Evolutionary conservation across 2,329 filamentous ascomycete species (phyloP).

Genomic region (Botryotinia calthae): DNA sequence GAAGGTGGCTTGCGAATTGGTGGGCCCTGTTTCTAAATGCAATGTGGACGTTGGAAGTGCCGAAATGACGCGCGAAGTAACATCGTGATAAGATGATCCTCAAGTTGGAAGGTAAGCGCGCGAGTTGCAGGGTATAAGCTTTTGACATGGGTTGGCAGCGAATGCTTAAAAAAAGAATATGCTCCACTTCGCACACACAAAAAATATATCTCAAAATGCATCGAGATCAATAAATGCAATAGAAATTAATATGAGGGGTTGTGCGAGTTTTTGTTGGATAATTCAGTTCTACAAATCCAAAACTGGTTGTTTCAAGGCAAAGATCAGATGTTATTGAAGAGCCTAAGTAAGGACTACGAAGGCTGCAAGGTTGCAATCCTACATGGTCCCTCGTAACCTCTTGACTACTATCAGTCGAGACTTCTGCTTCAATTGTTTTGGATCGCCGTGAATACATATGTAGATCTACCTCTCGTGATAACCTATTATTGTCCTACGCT

Average conservation of each 20-base stretch:
- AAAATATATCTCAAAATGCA: neutral
- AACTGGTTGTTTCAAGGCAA: neutral
- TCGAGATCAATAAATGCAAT: neutral
- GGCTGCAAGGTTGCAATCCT: neutral
- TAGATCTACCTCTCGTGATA: neutral
- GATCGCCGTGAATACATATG: neutral
- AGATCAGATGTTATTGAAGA: neutral
- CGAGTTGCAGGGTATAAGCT: neutral
- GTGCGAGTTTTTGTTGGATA: neutral
- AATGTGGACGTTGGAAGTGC: neutral
- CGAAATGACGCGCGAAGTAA: neutral
- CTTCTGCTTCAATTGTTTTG: neutral
- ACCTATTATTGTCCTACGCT: neutral
- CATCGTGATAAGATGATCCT: neutral
- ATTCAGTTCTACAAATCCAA: neutral
- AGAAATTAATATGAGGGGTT: neutral
- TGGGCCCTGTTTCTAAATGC: neutral
- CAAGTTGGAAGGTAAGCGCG: slow-evolving; percentile 9
- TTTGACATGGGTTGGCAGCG: neutral
- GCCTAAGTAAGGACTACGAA: neutral
- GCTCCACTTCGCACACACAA: neutral
- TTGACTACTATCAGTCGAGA: neutral
- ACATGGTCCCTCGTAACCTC: neutral
- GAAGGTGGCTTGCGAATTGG: neutral
- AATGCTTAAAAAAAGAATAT: neutral